Evolutionary conservation across 2,329 filamentous ascomycete genomes (phyloP), one percentile per base, ranked within the genome.

Genomic region (Cercospora sojina): DNA sequence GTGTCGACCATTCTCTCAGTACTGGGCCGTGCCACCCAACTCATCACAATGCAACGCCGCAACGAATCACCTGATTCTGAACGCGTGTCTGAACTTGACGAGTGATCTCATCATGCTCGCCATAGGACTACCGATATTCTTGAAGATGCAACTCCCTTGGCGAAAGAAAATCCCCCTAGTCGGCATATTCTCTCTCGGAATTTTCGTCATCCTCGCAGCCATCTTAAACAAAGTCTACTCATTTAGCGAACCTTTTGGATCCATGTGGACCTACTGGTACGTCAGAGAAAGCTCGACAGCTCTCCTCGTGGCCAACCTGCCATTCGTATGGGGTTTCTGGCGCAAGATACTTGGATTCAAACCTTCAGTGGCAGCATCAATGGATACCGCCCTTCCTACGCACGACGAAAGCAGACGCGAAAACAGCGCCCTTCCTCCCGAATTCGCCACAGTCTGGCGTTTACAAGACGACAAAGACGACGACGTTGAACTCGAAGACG

Each of bases 181-280:
- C 55, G 79, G 78, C 31, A 81, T 89, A 31, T 88, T 89, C 74
- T 79, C 82, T 2, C 79, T 89, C 2, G 87, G 87, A 1, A 72
- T 84, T 3, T 84, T 86, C 67, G 77, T 84, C 71, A 86, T 89
- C 59, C 77, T 88, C 13, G 84, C 84, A 18, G 85, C 86, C 10
- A 81, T 85, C 5, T 77, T 89, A 16, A 88, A 87, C 77, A 87
- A 88, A 67, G 86, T 86, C 72, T 87, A 87, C 77, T 86, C 85
- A 53, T 87, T 89, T 67, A 82, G 78, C 16, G 76, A 85, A 20
- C 84, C 84, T 0, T 88, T 86, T 73, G 84, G 84, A 2, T 78
- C 79, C 13, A 76, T 83, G 41, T 89, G 87, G 80, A 82, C 86
- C 0, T 83, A 83, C 70, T 89, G 86, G 86, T 87, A 87, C 69